These are phyloP conservation scores for Tolypocladium endophyticum DNA, from an alignment of 2,329 filamentous ascomycete species.

Conservation along the genomic window DNA sequence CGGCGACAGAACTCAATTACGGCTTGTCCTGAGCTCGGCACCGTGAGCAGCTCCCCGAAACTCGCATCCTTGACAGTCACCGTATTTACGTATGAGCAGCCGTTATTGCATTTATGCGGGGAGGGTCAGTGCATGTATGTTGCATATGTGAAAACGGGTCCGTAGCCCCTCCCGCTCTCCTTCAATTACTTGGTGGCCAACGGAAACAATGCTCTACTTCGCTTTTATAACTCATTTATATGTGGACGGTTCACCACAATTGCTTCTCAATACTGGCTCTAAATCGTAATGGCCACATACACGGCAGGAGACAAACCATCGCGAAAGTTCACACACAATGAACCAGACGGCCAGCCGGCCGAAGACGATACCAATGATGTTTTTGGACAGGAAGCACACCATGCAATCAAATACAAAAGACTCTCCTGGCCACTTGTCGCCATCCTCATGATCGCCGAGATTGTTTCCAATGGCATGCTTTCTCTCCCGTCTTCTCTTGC, in stretches of 20 bases:
- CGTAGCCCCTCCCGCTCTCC: background rate
- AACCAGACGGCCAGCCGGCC: background rate
- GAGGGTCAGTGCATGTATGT: background rate
- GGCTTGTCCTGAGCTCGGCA: no score
- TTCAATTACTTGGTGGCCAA: background rate
- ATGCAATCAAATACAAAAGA: conserved; percentile 40
- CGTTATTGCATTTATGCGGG: no score
- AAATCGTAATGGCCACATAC: background rate
- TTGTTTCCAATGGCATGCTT: conserved; percentile 43
- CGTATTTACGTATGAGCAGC: no score
- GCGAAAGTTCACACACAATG: background rate
- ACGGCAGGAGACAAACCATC: background rate
- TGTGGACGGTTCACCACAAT: background rate
- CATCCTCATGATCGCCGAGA: conserved; percentile 45
- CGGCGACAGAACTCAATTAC: no score
- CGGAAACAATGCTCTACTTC: background rate
- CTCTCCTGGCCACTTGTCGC: conserved; percentile 40
- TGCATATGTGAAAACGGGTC: background rate
- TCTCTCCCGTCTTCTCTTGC: conserved; percentile 40
- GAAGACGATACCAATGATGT: conserved; percentile 3
- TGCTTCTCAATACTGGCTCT: background rate
- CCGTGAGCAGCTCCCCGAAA: no score
- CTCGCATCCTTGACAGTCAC: no score
- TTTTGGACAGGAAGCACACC: conserved; percentile 16
- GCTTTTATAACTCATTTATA: background rate